phyloP scores from a whole-genome alignment of 169 alveolate species.

The Cytauxzoon felis region DNA sequence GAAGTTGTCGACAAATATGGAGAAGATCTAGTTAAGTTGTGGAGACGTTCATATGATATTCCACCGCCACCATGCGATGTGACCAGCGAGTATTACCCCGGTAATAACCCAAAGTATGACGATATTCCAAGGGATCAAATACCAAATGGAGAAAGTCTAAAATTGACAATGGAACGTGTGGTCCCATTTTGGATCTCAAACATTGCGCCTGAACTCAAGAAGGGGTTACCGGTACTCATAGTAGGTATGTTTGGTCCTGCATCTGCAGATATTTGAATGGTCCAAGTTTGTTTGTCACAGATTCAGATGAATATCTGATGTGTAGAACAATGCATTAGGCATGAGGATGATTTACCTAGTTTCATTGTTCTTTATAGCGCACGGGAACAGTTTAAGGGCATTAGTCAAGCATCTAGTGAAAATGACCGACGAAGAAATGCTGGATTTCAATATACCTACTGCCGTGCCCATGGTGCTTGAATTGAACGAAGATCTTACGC shows the following conservation, averaged over 20 bases:
- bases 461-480: slow-evolving; percentile 95
- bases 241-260: slow-evolving; percentile 61
- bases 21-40: slow-evolving; percentile 89
- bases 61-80: slow-evolving; percentile 96
- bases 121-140: slow-evolving; percentile 84
- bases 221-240: slow-evolving; percentile 88
- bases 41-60: slow-evolving; percentile 95
- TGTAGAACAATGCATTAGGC: background rate
- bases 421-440: slow-evolving; percentile 89
- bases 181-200: slow-evolving; percentile 91
- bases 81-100: slow-evolving; percentile 88
- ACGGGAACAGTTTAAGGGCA: slow-evolving; percentile 97
- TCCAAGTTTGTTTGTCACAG: background rate
- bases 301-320: background rate
- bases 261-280: too few relatives aligned
- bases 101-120: slow-evolving; percentile 81
- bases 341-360: background rate
- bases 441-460: slow-evolving; percentile 94
- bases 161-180: slow-evolving; percentile 92
- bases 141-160: slow-evolving; percentile 94
- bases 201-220: slow-evolving; percentile 88
- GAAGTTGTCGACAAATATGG: slow-evolving; percentile 96
- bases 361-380: slow-evolving; percentile 84
- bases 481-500: slow-evolving; percentile 86
- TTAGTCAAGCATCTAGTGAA: slow-evolving; percentile 91